Conservation (phyloP, 2,329 filamentous ascomycete species). For the Lasiodiplodia gonubiensis region DNA sequence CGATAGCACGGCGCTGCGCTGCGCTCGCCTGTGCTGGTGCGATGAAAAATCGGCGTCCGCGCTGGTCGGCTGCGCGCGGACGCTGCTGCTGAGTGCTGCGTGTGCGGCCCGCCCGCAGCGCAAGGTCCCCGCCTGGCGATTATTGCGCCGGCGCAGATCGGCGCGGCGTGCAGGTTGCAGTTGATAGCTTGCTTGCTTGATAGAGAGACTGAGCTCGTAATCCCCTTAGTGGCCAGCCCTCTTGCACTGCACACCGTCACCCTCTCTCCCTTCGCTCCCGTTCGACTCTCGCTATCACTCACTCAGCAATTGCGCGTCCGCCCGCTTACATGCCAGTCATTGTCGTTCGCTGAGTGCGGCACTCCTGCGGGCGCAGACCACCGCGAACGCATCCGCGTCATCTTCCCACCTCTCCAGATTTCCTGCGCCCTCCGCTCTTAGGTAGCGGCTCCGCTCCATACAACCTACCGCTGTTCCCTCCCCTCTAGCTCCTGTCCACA, state of each 20-base stretch:
- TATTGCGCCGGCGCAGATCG: constrained; percentile 26
- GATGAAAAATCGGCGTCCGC: constrained; percentile 2
- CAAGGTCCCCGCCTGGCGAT: constrained; percentile 23
- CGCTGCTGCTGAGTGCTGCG: constrained; percentile 8
- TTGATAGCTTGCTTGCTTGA: constrained; percentile 27
- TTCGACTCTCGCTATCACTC: neutral
- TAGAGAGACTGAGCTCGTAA: constrained; percentile 28
- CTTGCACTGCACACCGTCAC: constrained; percentile 19
- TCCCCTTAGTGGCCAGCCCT: constrained; percentile 26
- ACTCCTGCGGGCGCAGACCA: constrained; percentile 22
- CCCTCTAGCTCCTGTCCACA: neutral
- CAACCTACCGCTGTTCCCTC: neutral
- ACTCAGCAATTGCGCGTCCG: constrained; percentile 11
- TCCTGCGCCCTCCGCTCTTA: constrained; percentile 3
- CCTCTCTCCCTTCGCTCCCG: constrained; percentile 14
- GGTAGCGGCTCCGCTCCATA: constrained; percentile 1
- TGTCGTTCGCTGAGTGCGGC: constrained; percentile 28
- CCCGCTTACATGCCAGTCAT: constrained; percentile 20
- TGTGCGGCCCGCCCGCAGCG: constrained; percentile 11
- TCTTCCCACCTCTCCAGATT: constrained; percentile 9
- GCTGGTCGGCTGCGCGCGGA: constrained; percentile 5
- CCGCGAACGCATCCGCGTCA: constrained; percentile 21
- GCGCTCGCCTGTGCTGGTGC: constrained; percentile 3
- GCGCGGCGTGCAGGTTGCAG: constrained; percentile 22
- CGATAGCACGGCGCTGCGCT: constrained; percentile 19